Conservation (phyloP, 495 filamentous ascomycete species). For the Aspergillus avenaceus region DNA sequence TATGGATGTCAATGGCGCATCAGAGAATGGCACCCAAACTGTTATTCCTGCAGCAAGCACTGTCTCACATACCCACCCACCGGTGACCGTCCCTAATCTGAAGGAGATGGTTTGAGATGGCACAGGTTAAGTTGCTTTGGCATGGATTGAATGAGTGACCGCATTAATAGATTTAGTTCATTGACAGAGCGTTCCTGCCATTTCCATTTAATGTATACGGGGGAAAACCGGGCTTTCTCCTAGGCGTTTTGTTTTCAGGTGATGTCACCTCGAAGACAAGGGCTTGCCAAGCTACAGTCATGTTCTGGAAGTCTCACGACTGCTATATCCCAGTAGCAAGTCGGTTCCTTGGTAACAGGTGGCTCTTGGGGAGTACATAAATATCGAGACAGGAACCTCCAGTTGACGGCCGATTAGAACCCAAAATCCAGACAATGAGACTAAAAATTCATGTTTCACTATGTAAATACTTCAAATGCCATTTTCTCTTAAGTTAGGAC, state of each 20-base stretch:
- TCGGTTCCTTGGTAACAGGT: too few species aligned
- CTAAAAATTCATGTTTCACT: too few species aligned
- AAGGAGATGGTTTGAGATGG: background rate
- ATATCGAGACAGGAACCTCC: too few species aligned
- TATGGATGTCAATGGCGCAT: background rate
- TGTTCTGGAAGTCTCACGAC: background rate
- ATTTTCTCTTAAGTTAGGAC: too few species aligned
- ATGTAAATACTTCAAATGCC: too few species aligned
- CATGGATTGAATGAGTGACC: background rate
- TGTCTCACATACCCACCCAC: background rate
- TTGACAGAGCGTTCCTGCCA: constrained; percentile 4
- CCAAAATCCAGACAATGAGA: too few species aligned
- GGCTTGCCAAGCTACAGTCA: background rate
- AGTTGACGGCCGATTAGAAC: too few species aligned
- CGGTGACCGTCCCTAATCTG: background rate
- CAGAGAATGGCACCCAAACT: background rate
- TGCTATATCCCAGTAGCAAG: too few species aligned
- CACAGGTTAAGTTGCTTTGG: background rate
- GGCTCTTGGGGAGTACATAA: too few species aligned
- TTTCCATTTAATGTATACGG: background rate
- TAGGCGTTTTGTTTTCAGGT: constrained; percentile 7
- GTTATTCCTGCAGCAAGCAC: background rate
- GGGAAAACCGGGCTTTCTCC: constrained; percentile 1
- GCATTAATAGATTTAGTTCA: constrained; percentile 2
- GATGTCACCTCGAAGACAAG: too few species aligned